phyloP scores from a whole-genome alignment of 306 rosid genomes.

The Vigna radiata region DNA sequence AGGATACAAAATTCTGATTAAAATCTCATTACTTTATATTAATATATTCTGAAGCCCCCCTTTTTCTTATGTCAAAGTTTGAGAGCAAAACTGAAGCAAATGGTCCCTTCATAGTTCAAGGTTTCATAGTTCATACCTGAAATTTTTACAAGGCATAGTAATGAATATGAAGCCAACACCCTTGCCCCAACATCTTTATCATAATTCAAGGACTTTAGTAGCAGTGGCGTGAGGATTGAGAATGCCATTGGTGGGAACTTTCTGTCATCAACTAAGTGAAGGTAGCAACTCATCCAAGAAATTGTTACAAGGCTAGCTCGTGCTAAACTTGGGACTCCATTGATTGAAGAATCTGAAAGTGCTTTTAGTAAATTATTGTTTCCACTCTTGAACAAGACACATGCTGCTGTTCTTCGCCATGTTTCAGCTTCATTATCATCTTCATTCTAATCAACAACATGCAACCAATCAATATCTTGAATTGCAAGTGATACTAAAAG shows the following conservation, averaged over 20 bases:
- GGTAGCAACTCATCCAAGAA: constrained; percentile 68
- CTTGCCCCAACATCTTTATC: constrained; percentile 63
- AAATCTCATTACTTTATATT: not conserved
- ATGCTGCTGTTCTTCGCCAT: constrained; percentile 65
- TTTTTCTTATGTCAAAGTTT: constrained; percentile 3
- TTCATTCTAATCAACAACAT: constrained; percentile 45
- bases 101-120: too few species aligned
- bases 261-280: constrained; percentile 51
- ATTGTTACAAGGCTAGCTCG: constrained; percentile 68
- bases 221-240: constrained; percentile 58
- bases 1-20: not conserved
- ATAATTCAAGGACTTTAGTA: constrained; percentile 55
- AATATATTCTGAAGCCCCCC: not conserved
- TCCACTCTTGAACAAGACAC: constrained; percentile 56
- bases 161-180: constrained; percentile 73
- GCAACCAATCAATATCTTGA: not conserved
- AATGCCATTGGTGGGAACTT: constrained; percentile 50
- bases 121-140: constrained; percentile 54
- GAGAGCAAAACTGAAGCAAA: not conserved
- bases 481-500: not conserved
- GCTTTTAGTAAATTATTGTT: constrained; percentile 56
- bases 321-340: constrained; percentile 63
- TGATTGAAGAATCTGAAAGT: constrained; percentile 58
- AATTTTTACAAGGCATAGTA: constrained; percentile 55
- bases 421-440: constrained; percentile 55